These are phyloP conservation scores for Phaeolepiota aurea DNA, from an alignment of 768 basidiomycete species.

Conservation along the genomic window DNA sequence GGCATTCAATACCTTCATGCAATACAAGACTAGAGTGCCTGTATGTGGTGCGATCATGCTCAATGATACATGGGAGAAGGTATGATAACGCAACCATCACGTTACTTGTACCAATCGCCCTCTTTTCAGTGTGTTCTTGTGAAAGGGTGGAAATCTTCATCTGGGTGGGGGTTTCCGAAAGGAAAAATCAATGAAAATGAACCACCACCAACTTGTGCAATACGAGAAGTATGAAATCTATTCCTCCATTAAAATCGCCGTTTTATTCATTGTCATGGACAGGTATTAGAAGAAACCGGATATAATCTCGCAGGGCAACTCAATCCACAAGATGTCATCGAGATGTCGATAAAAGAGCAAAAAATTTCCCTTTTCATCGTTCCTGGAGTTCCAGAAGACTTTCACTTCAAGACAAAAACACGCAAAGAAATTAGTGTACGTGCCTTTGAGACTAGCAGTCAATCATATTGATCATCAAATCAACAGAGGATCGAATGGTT, in stretches of 20 bases:
- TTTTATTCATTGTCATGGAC: slow-evolving; percentile 8
- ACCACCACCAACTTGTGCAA: slow-evolving; percentile 73
- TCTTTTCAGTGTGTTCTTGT: slow-evolving; percentile 80
- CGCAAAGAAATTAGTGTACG: slow-evolving; percentile 95
- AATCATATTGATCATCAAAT: slow-evolving; percentile 9
- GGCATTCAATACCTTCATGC: slow-evolving; percentile 85
- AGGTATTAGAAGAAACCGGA: slow-evolving; percentile 97
- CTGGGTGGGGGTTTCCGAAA: slow-evolving; percentile 98
- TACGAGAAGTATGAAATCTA: slow-evolving; percentile 67
- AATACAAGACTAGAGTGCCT: slow-evolving; percentile 93
- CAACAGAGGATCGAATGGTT: slow-evolving; percentile 96
- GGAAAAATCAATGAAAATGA: slow-evolving; percentile 99
- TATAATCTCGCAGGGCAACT: slow-evolving; percentile 75
- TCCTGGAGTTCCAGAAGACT: slow-evolving; percentile 80
- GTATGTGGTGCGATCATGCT: slow-evolving; percentile 98
- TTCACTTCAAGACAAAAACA: slow-evolving; percentile 86
- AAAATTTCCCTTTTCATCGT: slow-evolving; percentile 88
- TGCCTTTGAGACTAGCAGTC: slow-evolving; percentile 2
- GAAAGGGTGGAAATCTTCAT: slow-evolving; percentile 94
- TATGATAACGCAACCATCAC: slow-evolving; percentile 19
- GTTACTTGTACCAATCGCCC: not conserved
- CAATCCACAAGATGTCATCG: slow-evolving; percentile 61
- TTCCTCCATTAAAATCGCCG: too few relatives aligned
- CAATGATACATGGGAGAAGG: slow-evolving; percentile 90
- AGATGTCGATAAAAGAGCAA: slow-evolving; percentile 85